Evolutionary conservation across 2,329 filamentous ascomycete genomes (phyloP), one percentile per base, ranked within the genome.

Genomic region (Alternaria ethzedia): DNA sequence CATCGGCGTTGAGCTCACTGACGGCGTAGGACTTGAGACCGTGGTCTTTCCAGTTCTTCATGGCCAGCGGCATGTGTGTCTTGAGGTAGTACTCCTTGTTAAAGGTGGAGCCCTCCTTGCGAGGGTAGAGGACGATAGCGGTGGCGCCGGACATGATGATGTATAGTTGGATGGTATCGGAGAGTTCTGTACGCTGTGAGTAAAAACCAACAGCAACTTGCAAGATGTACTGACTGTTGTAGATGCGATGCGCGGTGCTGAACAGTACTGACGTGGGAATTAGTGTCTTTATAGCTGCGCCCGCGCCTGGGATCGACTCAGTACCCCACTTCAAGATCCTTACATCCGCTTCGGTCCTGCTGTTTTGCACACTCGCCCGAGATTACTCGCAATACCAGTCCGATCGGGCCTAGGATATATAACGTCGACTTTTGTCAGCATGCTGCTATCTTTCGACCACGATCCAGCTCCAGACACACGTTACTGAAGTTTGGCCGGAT

Each of bases 11-110:
- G 54, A 72, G 64, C 51, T 77, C 60, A 2, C 63, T 63, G 8
- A 78, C 67, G 12, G 44, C 61, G 61, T 65, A 78, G 4, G 61
- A 64, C 46, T 74, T 78, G 5, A 86, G 72, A 44, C 84, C 84
- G 54, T 75, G 68, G 1, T 70, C 62, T 1, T 57, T 64, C 83
- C 83, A 86, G 25, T 68, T 64, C 51, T 79, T 75, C 26, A 71
- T 63, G 15, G 82, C 81, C 3, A 86, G 73, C 2, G 81, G 79
- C 81, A 86, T 83, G 77, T 86, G 84, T 20, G 65, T 80, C 4
- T 69, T 58, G 41, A 85, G 70, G 70, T 85, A 86, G 79, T 86
- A 86, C 32, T 83, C 78, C 67, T 84, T 75, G 75, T 86, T 74
- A 77, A 86, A 86, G 11, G 66, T 80, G n/a, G 70, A 61, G 63